phyloP scores from a whole-genome alignment of 768 basidiomycete genomes.

The Amanita rubescens region DNA sequence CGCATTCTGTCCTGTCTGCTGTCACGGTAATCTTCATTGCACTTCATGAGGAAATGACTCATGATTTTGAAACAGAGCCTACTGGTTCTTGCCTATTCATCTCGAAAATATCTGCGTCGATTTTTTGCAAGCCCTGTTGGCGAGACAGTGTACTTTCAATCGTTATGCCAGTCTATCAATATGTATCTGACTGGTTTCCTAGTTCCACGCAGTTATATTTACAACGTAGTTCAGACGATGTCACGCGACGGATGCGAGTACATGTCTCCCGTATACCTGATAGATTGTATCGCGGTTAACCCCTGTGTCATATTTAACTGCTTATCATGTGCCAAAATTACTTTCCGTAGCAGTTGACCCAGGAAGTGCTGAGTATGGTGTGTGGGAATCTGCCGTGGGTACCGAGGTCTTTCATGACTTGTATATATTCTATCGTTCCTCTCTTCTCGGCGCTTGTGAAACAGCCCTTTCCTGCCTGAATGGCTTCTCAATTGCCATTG shows the following conservation, averaged over 20 bases:
- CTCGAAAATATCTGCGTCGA: not conserved
- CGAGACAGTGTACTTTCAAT: not conserved
- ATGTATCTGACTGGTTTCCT: not conserved
- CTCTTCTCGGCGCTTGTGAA: not conserved
- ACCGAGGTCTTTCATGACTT: not conserved
- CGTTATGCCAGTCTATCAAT: not conserved
- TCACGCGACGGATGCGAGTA: not conserved
- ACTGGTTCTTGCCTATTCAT: not conserved
- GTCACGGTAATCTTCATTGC: not conserved
- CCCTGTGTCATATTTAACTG: not conserved
- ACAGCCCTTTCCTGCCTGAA: not conserved
- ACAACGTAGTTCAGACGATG: not conserved
- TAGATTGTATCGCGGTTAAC: conserved; percentile 1
- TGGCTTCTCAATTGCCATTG: not conserved
- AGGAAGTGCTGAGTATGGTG: too few relatives aligned
- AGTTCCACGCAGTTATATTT: not conserved
- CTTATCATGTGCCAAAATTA: too few relatives aligned
- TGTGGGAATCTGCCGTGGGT: not conserved
- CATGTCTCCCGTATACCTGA: conserved; percentile 1
- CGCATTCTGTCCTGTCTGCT: not conserved
- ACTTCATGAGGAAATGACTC: not conserved
- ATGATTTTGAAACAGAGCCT: not conserved
- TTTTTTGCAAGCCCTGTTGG: not conserved
- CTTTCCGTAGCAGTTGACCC: too few relatives aligned
- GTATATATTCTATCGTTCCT: not conserved